Evolutionary conservation across 2,329 filamentous ascomycete species (phyloP).

Genomic region (Coniella vitis): DNA sequence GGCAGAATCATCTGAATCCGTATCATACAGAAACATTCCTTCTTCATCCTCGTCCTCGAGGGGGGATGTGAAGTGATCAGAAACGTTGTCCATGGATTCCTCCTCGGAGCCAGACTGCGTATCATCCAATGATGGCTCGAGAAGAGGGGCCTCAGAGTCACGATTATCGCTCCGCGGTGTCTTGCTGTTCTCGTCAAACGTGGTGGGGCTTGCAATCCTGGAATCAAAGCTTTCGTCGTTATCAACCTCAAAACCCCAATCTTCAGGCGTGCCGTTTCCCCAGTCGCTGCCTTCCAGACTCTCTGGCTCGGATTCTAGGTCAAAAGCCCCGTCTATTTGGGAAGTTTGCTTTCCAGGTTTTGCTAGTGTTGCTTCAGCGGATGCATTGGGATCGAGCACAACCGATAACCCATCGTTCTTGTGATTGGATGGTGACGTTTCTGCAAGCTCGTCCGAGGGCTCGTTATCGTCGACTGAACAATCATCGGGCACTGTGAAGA

Average conservation of each 20-base stretch:
- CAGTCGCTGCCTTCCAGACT: too few species aligned
- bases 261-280: too few species aligned
- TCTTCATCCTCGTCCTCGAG: neutral
- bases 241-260: too few species aligned
- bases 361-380: too few species aligned
- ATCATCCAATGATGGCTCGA: constrained; percentile 1
- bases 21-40: neutral
- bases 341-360: too few species aligned
- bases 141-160: constrained; percentile 1
- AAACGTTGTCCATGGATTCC: constrained; percentile 2
- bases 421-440: too few species aligned
- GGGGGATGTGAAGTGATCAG: neutral
- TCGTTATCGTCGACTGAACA: constrained; percentile 15
- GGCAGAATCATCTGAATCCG: constrained; percentile 5
- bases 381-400: too few species aligned
- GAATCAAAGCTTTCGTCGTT: constrained; percentile 10
- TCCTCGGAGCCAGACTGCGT: constrained; percentile 2
- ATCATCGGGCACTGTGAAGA: constrained; percentile 15
- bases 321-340: too few species aligned
- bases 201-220: neutral
- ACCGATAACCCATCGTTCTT: too few species aligned
- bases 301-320: too few species aligned
- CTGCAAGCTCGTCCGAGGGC: constrained; percentile 4
- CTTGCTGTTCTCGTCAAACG: neutral
- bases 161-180: neutral